phyloP scores from a whole-genome alignment of 2,329 filamentous ascomycete species.

The Akanthomyces muscarius region DNA sequence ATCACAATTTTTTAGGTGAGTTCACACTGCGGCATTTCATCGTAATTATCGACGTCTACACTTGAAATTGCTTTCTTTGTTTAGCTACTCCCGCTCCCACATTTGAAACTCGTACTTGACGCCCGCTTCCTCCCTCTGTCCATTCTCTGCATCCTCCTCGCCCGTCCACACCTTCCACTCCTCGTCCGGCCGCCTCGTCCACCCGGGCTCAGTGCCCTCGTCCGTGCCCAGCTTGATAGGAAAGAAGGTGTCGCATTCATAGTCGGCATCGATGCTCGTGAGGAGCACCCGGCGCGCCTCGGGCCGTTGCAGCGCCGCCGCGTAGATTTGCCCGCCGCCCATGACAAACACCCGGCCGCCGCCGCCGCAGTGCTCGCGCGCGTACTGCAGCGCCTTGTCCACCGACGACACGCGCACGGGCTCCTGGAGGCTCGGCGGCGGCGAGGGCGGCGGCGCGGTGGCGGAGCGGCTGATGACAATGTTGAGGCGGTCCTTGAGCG shows the following conservation, averaged over 20 bases:
- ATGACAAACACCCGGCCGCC: constrained; percentile 74
- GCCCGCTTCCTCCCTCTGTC: constrained; percentile 58
- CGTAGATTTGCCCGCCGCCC: constrained; percentile 84
- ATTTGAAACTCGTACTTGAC: constrained; percentile 68
- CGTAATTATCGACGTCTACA: not conserved
- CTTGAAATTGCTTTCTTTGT: not conserved
- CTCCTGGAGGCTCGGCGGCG: constrained; percentile 27
- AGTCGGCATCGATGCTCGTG: constrained; percentile 65
- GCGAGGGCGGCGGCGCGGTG: constrained; percentile 20
- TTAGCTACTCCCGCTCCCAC: constrained; percentile 54
- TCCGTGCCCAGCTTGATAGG: constrained; percentile 48
- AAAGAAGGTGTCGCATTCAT: constrained; percentile 74
- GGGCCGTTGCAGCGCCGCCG: constrained; percentile 57
- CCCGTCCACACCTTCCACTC: constrained; percentile 62
- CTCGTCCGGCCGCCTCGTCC: constrained; percentile 49
- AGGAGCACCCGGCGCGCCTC: constrained; percentile 62
- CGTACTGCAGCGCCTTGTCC: constrained; percentile 50
- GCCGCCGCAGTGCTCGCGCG: constrained; percentile 33
- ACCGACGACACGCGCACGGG: constrained; percentile 57
- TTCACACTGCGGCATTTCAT: not conserved
- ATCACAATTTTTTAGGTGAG: not conserved
- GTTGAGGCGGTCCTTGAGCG: constrained; percentile 75
- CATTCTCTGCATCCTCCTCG: constrained; percentile 52
- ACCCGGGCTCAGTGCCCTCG: constrained; percentile 37
- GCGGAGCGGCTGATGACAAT: constrained; percentile 68